Conservation (phyloP, 1,139 yeast genomes). For the Blastobotrys persicus region DNA sequence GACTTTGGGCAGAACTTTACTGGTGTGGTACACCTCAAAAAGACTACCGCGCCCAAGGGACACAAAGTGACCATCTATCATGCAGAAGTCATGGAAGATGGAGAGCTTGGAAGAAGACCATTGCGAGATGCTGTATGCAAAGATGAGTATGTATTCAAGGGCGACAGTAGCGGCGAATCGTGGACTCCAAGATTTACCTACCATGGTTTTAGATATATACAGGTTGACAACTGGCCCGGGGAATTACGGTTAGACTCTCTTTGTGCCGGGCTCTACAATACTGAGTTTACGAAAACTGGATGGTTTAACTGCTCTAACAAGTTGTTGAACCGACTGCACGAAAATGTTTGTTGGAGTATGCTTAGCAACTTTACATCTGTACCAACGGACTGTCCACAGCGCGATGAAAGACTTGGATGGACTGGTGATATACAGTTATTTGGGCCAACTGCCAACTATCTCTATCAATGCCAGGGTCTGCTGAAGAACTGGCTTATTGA, state of each 20-base stretch:
- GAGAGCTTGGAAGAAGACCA: constrained; percentile 28
- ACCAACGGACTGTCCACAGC: constrained; percentile 31
- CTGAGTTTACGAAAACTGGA: constrained; percentile 23
- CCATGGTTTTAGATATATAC: constrained; percentile 28
- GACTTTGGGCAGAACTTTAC: constrained; percentile 30
- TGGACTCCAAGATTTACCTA: constrained; percentile 27
- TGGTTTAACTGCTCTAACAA: constrained; percentile 25
- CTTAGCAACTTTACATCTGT: constrained; percentile 27
- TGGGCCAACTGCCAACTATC: constrained; percentile 28
- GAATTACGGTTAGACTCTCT: constrained; percentile 19
- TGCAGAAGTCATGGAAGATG: constrained; percentile 31
- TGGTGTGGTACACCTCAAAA: constrained; percentile 23
- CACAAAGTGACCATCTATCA: constrained; percentile 23
- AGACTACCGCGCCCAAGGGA: constrained; percentile 22
- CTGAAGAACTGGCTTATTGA: constrained; percentile 26
- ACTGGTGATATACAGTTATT: constrained; percentile 30
- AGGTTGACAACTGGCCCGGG: constrained; percentile 26
- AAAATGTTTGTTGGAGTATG: constrained; percentile 26
- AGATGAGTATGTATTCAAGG: constrained; percentile 24
- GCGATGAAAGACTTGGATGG: constrained; percentile 33
- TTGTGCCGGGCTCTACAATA: constrained; percentile 22
- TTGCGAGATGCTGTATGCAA: constrained; percentile 23
- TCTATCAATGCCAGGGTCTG: constrained; percentile 26
- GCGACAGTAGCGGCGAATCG: constrained; percentile 22
- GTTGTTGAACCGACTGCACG: constrained; percentile 21